A percentile compares a stretch with the other conserved stretches of the same genome.
These are phyloP conservation scores for Aspergillus bertholletiae DNA, from an alignment of 495 filamentous ascomycete genomes.

Conservation along the genomic window DNA sequence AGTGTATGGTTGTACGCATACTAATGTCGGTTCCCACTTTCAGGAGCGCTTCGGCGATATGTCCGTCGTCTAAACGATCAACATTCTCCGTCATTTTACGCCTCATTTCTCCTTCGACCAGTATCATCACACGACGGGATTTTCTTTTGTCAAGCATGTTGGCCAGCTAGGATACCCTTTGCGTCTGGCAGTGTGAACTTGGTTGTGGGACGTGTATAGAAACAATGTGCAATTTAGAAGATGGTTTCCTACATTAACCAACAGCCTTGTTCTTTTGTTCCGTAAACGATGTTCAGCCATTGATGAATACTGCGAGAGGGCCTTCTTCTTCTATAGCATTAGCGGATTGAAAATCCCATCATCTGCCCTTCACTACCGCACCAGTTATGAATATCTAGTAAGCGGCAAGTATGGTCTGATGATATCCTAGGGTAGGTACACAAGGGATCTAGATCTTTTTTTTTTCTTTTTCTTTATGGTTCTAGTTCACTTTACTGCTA, in stretches of 20 bases:
- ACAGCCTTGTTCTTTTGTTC: not conserved
- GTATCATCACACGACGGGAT: slow-evolving; percentile 33
- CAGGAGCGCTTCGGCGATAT: slow-evolving; percentile 99
- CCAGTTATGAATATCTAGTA: not conserved
- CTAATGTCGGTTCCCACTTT: slow-evolving; percentile 3
- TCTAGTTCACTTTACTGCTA: too few relatives aligned
- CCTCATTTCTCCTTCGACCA: slow-evolving; percentile 34
- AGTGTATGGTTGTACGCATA: not conserved
- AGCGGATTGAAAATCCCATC: not conserved
- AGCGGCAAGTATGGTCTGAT: not conserved
- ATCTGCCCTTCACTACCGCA: not conserved
- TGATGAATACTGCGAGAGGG: not conserved
- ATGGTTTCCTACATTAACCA: slow-evolving; percentile 8
- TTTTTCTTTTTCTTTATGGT: too few relatives aligned
- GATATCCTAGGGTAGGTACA: not conserved
- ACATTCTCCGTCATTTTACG: slow-evolving; percentile 20
- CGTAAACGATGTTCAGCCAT: not conserved
- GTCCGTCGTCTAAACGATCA: slow-evolving; percentile 70
- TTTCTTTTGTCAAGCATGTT: slow-evolving; percentile 33
- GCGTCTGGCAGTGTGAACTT: slow-evolving; percentile 23
- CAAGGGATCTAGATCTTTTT: too few relatives aligned
- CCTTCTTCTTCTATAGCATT: not conserved
- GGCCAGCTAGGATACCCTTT: slow-evolving; percentile 22
- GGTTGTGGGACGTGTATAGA: slow-evolving; percentile 44
- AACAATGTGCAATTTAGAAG: slow-evolving; percentile 40